Evolutionary conservation across 1,284 basidiomycete species (phyloP), one percentile per base, ranked within the genome.

Genomic region (Schizophyllum amplum): DNA sequence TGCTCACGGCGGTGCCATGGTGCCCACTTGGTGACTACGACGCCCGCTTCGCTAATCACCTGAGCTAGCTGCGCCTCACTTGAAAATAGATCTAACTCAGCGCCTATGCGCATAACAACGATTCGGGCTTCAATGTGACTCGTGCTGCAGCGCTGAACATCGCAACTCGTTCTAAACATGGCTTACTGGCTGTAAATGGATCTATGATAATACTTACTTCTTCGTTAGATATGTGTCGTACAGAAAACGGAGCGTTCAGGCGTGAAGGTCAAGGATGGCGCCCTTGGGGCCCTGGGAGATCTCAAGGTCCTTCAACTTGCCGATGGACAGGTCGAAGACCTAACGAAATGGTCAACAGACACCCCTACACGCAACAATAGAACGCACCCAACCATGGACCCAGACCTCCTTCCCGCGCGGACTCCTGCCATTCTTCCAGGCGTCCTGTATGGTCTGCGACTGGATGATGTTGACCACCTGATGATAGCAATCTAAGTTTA

Each of bases 321-420:
- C 93, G 9, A 76, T 81, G 54, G 75, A 80, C 57, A 94, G 69
- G 56, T 92, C 84, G 69, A 92, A 94, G 47, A 94, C 81, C 33
- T 42, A 42, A 17, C 11, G 33, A 9, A 9, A 42, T 17, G 17
- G 11, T 42, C 11, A 17, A 9, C 11, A 13, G 33, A 42, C 33
- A 17, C 13, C 33, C 7, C 33, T 17, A 9, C 17, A 42, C 33
- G 33, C 13, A 17, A 42, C 17, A 17, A 3, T 42, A 42, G 13
- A 17, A 42, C 33, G 33, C 17, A 42, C 33, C 87, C 88, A 92
- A 1, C 92, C 92, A 65, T 95, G 91, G 7, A 94, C 82, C 69
- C 74, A 80, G 47, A 94, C 74, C n/a, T 79, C 72, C 69, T 81
- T 85, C 26, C 81, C 81, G 56, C 75, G 69, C 33, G 66, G 68